Percentiles rank a stretch among this genome's conserved stretches.
These are phyloP conservation scores for Singerocomus inundabilis DNA, from an alignment of 1,284 basidiomycete species.

Conservation along the genomic window DNA sequence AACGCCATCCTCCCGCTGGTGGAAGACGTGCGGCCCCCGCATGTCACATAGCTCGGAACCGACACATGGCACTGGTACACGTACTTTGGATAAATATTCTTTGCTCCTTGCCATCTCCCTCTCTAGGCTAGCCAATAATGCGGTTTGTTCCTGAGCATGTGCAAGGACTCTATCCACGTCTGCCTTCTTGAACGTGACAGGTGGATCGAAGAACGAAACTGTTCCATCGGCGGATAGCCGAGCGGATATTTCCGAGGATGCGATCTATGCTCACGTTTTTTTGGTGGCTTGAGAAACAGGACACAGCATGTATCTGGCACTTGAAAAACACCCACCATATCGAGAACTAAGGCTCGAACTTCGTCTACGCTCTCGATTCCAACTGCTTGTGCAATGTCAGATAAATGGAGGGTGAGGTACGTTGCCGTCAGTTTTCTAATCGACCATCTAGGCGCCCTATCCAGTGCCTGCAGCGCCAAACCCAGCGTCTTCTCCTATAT, in stretches of 20 bases:
- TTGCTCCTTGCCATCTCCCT: conserved; percentile 56
- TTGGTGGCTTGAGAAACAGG: too few relatives aligned
- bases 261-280: conserved; percentile 53
- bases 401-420: conserved; percentile 70
- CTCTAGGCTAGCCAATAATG: conserved; percentile 52
- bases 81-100: conserved; percentile 67
- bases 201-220: conserved; percentile 69
- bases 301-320: too few relatives aligned
- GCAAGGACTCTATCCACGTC: conserved; percentile 66
- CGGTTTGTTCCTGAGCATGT: conserved; percentile 56
- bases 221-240: conserved; percentile 62
- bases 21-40: not conserved
- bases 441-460: conserved; percentile 67
- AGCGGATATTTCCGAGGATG: conserved; percentile 64
- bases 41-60: not conserved
- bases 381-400: conserved; percentile 64
- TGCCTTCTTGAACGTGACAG: conserved; percentile 57
- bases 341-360: conserved; percentile 58
- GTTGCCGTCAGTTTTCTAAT: conserved; percentile 76
- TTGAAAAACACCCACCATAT: conserved; percentile 55
- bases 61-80: conserved; percentile 19
- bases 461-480: conserved; percentile 62
- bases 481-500: conserved; percentile 70
- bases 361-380: conserved; percentile 54
- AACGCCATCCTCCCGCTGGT: not conserved